Evolutionary conservation across 805 yeast genomes (phyloP).

Genomic region (Scheffersomyces spartinae): DNA sequence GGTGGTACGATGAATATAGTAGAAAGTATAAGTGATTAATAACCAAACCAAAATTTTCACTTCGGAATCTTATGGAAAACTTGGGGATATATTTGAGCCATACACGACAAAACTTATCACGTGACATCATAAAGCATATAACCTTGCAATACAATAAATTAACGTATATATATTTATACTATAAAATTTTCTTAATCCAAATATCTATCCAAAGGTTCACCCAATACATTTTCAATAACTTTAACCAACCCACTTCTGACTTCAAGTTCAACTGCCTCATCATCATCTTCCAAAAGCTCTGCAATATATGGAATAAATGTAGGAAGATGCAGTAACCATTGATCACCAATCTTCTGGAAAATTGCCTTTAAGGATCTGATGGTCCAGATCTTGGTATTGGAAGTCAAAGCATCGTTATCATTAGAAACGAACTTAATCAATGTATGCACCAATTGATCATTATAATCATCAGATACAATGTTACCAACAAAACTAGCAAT

Average conservation of each 20-base stretch:
- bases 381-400: conserved; percentile 76
- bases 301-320: conserved; percentile 94
- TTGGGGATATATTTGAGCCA: no score
- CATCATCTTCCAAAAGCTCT: conserved; percentile 90
- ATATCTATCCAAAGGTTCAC: conserved; percentile 87
- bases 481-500: conserved; percentile 62
- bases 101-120: no score
- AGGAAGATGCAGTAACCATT: conserved; percentile 84
- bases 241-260: conserved; percentile 85
- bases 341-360: conserved; percentile 88
- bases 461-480: conserved; percentile 57
- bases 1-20: no score
- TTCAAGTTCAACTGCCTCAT: conserved; percentile 84
- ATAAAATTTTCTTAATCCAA: no score
- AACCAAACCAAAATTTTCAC: no score
- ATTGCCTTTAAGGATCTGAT: conserved; percentile 66
- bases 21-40: no score
- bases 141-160: no score
- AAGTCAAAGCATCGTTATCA: conserved; percentile 45
- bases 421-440: conserved; percentile 26
- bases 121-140: no score
- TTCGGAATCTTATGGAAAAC: no score
- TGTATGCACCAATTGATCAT: conserved; percentile 46
- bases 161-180: no score
- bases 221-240: conserved; percentile 83